Evolutionary conservation across 2,329 filamentous ascomycete species (phyloP), one percentile per base, ranked within the genome.

Genomic region (Cadophora luteo-olivacea): DNA sequence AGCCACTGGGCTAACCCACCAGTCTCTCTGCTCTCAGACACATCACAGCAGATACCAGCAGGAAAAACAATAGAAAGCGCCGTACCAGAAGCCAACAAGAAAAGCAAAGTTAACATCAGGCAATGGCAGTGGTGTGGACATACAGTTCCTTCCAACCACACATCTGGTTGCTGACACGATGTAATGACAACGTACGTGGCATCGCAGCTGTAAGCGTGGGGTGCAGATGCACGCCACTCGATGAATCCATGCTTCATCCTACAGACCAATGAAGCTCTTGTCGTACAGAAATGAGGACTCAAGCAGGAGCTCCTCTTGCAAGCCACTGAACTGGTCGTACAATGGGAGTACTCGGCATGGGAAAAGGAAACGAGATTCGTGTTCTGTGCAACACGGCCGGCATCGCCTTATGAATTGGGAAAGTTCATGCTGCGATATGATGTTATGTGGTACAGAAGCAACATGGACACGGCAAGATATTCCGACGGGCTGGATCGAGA

Each of bases 181-280:
- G 25, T 22, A 62, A 51, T 32, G 60, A 51, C 45, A 49, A 24
- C 60, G 60, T 62, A 62, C 60, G 60, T 62, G 60, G 60, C 60
- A 62, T 29, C 36, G 41, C 41, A 62, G 41, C 9, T 32, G 41
- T 49, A 5, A 24, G 60, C 41, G 60, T 51, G 41, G 60, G 60
- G 60, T 62, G 45, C 41, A 49, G 45, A 32, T 51, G 41, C 60
- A 62, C 60, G 16, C 49, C 14, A 62, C 24, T 55, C 7, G 1
- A 51, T 62, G 60, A n/a, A 22, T 32, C 19, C 38, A 22, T 58
- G n/a, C 45, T 49, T 38, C 12, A 4, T 24, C 48, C 7, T 49
- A 9, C 14, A 62, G 12, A 38, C 36, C 36, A 38, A 38, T 38
- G 36, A 38, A 38, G 36, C 8, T 38, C 12, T 36, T 36, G 36